Conservation (phyloP, 306 rosid genomes). For the Quercus mongolica region DNA sequence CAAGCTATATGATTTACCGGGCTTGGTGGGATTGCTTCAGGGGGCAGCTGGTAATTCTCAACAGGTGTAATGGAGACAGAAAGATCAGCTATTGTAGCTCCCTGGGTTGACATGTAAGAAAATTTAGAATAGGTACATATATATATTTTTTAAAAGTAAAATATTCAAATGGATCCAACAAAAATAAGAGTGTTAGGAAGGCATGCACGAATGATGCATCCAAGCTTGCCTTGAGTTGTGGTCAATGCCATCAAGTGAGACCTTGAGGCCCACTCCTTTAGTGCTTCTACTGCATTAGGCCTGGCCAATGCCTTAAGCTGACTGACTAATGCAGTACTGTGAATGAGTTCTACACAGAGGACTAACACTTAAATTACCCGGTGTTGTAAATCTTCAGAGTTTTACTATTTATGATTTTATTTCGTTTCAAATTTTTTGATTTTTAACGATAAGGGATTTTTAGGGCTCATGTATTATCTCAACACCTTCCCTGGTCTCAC, state of each 20-base stretch:
- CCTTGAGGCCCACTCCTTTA: not conserved
- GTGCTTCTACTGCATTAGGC: not conserved
- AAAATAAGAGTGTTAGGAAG: not conserved
- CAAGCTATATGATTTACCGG: slow-evolving; percentile 41
- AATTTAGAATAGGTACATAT: not conserved
- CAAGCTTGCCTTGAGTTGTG: not conserved
- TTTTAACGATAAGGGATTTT: not conserved
- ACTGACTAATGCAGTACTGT: not conserved
- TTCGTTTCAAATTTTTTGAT: not conserved
- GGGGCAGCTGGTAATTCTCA: slow-evolving; percentile 76
- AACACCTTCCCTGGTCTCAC: too few species aligned
- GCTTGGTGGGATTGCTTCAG: slow-evolving; percentile 52
- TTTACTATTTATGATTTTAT: not conserved
- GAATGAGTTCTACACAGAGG: not conserved
- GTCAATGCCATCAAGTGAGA: not conserved
- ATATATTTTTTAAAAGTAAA: too few species aligned
- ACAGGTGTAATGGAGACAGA: slow-evolving; percentile 55
- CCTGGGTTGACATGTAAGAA: slow-evolving; percentile 36
- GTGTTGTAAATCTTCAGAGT: not conserved
- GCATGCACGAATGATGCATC: not conserved
- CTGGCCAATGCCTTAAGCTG: not conserved
- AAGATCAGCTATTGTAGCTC: slow-evolving; percentile 58
- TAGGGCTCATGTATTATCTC: not conserved
- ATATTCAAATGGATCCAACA: not conserved
- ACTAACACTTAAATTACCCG: not conserved